Conservation (phyloP, 352 stramenopile species). For the Pythium periplocum region DNA sequence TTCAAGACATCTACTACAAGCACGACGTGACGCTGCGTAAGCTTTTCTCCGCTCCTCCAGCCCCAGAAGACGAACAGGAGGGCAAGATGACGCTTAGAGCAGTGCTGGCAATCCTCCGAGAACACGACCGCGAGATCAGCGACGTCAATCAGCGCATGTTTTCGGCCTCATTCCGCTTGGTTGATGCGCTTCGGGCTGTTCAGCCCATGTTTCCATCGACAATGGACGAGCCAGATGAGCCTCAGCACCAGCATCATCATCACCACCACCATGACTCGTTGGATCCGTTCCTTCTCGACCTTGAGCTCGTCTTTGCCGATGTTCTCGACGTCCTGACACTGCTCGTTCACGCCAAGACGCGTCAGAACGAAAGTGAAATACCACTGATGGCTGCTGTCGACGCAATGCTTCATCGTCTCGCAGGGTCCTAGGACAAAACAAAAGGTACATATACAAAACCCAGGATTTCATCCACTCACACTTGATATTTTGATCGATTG, state of each 20-base stretch:
- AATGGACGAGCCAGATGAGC: no score
- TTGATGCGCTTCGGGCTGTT: conserved; percentile 16
- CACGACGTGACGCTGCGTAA: no score
- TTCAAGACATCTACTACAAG: no score
- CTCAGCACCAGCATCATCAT: no score
- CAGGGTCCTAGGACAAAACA: not conserved
- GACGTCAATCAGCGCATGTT: conserved; percentile 1
- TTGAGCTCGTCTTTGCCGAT: conserved; percentile 47
- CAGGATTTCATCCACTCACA: no score
- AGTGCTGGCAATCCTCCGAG: conserved; percentile 13
- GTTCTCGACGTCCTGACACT: conserved; percentile 30
- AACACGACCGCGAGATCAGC: not conserved
- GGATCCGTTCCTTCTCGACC: conserved; percentile 49
- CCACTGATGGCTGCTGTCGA: conserved; percentile 41
- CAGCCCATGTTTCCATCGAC: conserved; percentile 6
- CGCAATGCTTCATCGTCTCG: conserved; percentile 30
- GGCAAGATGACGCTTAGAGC: conserved; percentile 12
- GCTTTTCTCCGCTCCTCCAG: no score
- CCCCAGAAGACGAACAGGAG: not conserved
- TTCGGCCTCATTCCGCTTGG: conserved; percentile 10
- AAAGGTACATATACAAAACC: no score
- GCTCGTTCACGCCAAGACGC: no score
- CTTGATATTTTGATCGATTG: no score
- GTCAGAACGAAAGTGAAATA: not conserved
- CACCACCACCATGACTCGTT: conserved; percentile 6